These are phyloP conservation scores for Skeletonema grethae DNA, from an alignment of 108 stramenopile genomes.

Conservation along the genomic window DNA sequence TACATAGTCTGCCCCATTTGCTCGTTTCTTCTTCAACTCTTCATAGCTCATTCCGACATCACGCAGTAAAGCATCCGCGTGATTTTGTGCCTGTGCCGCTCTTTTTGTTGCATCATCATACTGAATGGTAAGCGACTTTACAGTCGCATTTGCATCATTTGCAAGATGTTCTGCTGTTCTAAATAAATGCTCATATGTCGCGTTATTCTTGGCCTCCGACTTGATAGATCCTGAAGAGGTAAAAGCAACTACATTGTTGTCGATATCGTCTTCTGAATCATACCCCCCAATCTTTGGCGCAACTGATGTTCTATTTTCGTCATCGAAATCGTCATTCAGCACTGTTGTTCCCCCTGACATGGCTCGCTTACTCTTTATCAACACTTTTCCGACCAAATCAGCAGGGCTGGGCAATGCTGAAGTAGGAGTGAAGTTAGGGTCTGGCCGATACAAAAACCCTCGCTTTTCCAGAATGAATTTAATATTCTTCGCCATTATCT, in stretches of 20 bases:
- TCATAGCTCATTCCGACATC: slow-evolving; percentile 44
- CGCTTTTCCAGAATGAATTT: slow-evolving; percentile 62
- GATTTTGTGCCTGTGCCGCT: slow-evolving; percentile 25
- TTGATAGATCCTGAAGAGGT: slow-evolving; percentile 65
- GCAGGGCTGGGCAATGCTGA: slow-evolving; percentile 72
- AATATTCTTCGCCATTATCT: slow-evolving; percentile 75
- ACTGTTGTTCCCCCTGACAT: slow-evolving; percentile 48
- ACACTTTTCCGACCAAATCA: slow-evolving; percentile 69
- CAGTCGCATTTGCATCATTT: slow-evolving; percentile 23
- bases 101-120: slow-evolving; percentile 23
- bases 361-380: slow-evolving; percentile 81
- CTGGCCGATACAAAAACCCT: slow-evolving; percentile 75
- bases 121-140: slow-evolving; percentile 24
- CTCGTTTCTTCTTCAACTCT: slow-evolving; percentile 37
- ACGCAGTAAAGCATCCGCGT: slow-evolving; percentile 41
- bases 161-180: slow-evolving; percentile 27
- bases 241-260: slow-evolving; percentile 63
- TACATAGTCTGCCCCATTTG: slow-evolving; percentile 2
- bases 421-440: slow-evolving; percentile 61
- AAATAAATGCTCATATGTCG: slow-evolving; percentile 28
- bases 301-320: slow-evolving; percentile 53
- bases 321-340: slow-evolving; percentile 82
- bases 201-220: slow-evolving; percentile 9
- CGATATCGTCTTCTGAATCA: slow-evolving; percentile 58
- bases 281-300: slow-evolving; percentile 36